Evolutionary conservation across 2,329 filamentous ascomycete species (phyloP), one percentile per base, ranked within the genome.

Genomic region (Penicillium oxalicum): DNA sequence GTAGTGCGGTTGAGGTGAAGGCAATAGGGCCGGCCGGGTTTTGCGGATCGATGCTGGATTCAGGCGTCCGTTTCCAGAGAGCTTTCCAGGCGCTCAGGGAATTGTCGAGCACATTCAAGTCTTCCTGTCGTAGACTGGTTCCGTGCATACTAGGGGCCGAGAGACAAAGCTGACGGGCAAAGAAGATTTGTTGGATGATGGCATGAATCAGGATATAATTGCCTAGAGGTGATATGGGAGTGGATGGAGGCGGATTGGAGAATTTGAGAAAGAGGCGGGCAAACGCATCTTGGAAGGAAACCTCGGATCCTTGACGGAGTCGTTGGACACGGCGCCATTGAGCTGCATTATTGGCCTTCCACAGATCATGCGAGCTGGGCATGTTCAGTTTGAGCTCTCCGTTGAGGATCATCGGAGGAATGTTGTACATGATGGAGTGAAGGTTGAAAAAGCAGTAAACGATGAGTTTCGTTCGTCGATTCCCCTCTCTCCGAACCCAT

Each of bases 401-500:
- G 56, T 78, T 81, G 45, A 80, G 59, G 26, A 83, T 74, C 38
- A 80, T 67, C 0, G 80, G 79, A 27, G 79, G 78, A 11, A 81
- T 78, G 60, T 82, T 79, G 67, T 81, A 83, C 56, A 80, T 80
- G 46, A 83, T 79, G 32, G 76, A 79, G 52, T 82, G 80, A 2
- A 83, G 69, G 56, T 82, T 81, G 50, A 79, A 78, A 55, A 82
- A 74, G 62, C 77, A 74, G 61, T 80, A 77, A 50, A 80, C 75
- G 50, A 79, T 76, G 45, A 79, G 69, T 58, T 81, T 78, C 18
- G 77, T 81, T 47, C 77, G 72, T 55, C 74, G 72, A 48, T 73
- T 74, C 2, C 74, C 74, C 63, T 81, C 79, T 44, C 71, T 68
- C n/a, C 69, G 68, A 18, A 76, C 63, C 79, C 78, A 82, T 18